Evolutionary conservation across 371 early-diverging fungal genomes (phyloP).

Genomic region (Syncephalastrum sp.): DNA sequence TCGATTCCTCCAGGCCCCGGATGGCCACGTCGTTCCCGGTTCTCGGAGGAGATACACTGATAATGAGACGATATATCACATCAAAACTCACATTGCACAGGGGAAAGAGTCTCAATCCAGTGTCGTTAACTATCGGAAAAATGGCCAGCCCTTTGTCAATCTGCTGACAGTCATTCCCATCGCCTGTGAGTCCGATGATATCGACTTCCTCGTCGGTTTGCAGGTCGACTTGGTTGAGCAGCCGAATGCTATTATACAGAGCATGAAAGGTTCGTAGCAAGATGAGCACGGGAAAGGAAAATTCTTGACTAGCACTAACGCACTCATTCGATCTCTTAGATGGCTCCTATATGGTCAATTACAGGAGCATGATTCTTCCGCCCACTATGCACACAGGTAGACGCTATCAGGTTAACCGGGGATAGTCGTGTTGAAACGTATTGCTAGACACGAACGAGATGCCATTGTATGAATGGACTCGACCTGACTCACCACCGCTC

Average conservation of each 20-base stretch:
- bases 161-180: constrained; percentile 70
- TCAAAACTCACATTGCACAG: constrained; percentile 49
- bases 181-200: constrained; percentile 37
- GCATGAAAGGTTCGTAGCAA: constrained; percentile 38
- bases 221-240: constrained; percentile 73
- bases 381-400: constrained; percentile 12
- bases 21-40: constrained; percentile 53
- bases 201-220: constrained; percentile 68
- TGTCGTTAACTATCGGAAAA: constrained; percentile 67
- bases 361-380: constrained; percentile 36
- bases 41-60: constrained; percentile 60
- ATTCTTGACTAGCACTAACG: not conserved
- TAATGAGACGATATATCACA: constrained; percentile 53
- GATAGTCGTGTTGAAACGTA: no score
- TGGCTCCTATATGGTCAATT: constrained; percentile 50
- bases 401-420: no score
- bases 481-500: not conserved
- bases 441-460: no score
- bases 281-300: no score
- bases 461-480: constrained; percentile 18
- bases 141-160: constrained; percentile 77
- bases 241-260: constrained; percentile 64
- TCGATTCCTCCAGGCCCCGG: constrained; percentile 66
- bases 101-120: constrained; percentile 65
- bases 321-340: constrained; percentile 15